Percentiles rank a stretch among this genome's conserved stretches.
phyloP scores from a whole-genome alignment of 106 monocot species.

The Vanilla planifolia region DNA sequence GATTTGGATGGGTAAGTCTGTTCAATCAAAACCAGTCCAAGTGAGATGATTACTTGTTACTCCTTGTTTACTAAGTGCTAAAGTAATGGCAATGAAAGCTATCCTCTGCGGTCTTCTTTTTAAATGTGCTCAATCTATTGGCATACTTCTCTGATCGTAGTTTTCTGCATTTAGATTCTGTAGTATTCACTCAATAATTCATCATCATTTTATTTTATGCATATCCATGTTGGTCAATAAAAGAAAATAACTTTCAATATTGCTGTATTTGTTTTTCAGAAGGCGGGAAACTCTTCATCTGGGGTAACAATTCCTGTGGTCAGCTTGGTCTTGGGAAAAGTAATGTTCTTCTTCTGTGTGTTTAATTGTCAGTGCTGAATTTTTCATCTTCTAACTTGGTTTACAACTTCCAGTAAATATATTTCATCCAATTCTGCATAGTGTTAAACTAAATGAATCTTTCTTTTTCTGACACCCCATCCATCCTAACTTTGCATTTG shows the following conservation, averaged over 20 bases:
- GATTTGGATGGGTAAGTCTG: too few relatives aligned
- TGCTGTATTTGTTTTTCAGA: constrained; percentile 27
- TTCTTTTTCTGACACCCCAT: too few relatives aligned
- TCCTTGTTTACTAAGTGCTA: too few relatives aligned
- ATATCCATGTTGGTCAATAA: neutral
- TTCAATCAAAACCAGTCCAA: too few relatives aligned
- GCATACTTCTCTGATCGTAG: neutral
- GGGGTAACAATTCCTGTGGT: constrained; percentile 91
- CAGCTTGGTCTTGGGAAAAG: constrained; percentile 98
- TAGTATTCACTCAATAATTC: neutral
- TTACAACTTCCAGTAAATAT: neutral
- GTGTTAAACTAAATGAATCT: too few relatives aligned
- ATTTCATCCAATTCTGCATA: neutral
- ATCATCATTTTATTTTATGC: neutral
- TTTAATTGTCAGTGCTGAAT: neutral
- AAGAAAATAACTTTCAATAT: neutral
- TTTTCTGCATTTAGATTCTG: too few relatives aligned
- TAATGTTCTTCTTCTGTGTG: constrained; percentile 26
- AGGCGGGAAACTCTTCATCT: constrained; percentile 75
- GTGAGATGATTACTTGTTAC: too few relatives aligned
- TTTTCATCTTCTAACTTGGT: neutral
- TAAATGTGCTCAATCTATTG: too few relatives aligned
- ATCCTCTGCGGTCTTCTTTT: too few relatives aligned
- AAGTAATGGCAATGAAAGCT: too few relatives aligned
- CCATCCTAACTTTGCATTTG: too few relatives aligned